Percentiles rank a stretch among this genome's conserved stretches.
phyloP scores from a whole-genome alignment of 345 rosid genomes.

The Hypericum perforatum region DNA sequence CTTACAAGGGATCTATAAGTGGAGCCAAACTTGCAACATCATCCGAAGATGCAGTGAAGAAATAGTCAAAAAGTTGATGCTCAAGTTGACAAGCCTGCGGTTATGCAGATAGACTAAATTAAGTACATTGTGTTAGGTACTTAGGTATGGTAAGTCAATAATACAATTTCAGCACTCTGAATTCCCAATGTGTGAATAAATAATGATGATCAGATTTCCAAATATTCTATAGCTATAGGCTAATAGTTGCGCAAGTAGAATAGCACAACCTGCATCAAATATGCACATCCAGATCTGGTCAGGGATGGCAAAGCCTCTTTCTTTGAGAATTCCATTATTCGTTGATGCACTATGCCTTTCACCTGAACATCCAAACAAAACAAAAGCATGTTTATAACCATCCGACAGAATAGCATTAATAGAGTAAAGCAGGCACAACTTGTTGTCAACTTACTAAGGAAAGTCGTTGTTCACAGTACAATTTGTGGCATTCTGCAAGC shows the following conservation, averaged over 20 bases:
- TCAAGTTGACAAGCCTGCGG: conserved; percentile 94
- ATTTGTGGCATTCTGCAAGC: conserved; percentile 83
- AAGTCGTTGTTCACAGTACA: conserved; percentile 92
- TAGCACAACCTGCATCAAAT: conserved; percentile 70
- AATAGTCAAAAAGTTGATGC: conserved; percentile 90
- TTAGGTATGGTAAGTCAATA: conserved; percentile 4
- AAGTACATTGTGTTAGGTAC: not conserved
- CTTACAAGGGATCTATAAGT: conserved; percentile 88
- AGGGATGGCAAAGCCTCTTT: conserved; percentile 85
- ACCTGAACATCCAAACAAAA: conserved; percentile 33
- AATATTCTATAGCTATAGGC: not conserved
- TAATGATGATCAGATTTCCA: too few relatives aligned
- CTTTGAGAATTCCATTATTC: conserved; percentile 80
- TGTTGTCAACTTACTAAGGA: conserved; percentile 50
- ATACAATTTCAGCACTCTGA: not conserved
- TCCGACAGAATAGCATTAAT: not conserved
- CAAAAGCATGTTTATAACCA: conserved; percentile 5
- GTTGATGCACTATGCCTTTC: conserved; percentile 79
- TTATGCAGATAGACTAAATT: conserved; percentile 6
- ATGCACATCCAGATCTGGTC: conserved; percentile 97
- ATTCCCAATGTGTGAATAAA: not conserved
- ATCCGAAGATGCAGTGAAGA: conserved; percentile 84
- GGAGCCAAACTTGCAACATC: conserved; percentile 90
- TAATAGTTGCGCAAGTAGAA: not conserved
- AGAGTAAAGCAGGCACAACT: conserved; percentile 1